These are phyloP conservation scores for Yamadazyma atmosphaerica DNA, from an alignment of 1,139 yeast species.

Conservation along the genomic window DNA sequence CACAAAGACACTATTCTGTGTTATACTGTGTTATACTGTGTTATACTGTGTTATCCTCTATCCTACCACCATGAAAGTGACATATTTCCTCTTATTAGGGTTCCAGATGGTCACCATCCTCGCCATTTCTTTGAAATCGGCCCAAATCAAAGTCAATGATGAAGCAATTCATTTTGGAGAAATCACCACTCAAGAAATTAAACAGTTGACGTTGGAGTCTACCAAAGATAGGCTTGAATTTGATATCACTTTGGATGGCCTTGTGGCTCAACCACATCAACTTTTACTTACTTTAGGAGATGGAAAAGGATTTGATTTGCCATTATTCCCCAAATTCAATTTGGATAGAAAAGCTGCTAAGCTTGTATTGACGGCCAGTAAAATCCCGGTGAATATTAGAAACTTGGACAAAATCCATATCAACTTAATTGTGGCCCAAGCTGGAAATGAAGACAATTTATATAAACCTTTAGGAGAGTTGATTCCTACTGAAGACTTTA, in stretches of 20 bases:
- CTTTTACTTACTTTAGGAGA: slow-evolving; percentile 27
- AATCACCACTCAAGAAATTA: slow-evolving; percentile 36
- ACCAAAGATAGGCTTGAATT: slow-evolving; percentile 35
- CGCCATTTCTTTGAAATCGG: slow-evolving; percentile 30
- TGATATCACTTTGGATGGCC: slow-evolving; percentile 27
- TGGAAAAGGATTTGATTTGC: slow-evolving; percentile 24
- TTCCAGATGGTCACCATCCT: slow-evolving; percentile 7
- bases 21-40: too few relatives aligned
- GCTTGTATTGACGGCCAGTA: slow-evolving; percentile 28
- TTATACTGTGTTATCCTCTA: too few relatives aligned
- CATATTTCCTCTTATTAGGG: slow-evolving; percentile 1
- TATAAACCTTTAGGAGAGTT: slow-evolving; percentile 32
- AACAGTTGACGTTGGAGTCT: slow-evolving; percentile 29
- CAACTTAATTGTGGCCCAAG: slow-evolving; percentile 35
- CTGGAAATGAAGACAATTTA: slow-evolving; percentile 22
- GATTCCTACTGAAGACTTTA: slow-evolving; percentile 31
- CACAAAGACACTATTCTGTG: neutral
- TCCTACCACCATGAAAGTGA: neutral
- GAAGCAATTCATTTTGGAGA: slow-evolving; percentile 34
- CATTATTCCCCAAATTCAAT: slow-evolving; percentile 26
- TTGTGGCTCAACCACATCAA: slow-evolving; percentile 31
- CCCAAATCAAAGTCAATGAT: slow-evolving; percentile 28
- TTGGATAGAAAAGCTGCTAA: slow-evolving; percentile 21
- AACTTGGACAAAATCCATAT: slow-evolving; percentile 32
- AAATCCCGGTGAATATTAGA: slow-evolving; percentile 41